Conservation (phyloP, 495 filamentous ascomycete genomes). For the Xylaria sp. region DNA sequence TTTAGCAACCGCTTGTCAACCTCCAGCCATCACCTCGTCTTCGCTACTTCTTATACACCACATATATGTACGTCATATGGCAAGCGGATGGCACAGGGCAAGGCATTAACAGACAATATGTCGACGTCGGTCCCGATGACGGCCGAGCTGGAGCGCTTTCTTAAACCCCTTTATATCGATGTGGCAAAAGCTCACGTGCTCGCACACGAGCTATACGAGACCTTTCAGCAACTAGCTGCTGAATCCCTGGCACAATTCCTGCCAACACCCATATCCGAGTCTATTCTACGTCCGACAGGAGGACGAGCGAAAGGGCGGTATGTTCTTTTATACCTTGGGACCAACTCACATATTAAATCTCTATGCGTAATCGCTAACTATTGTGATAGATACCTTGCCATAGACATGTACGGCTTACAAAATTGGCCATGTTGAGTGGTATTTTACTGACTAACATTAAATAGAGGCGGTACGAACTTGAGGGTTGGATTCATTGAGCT, state of each 20-base stretch:
- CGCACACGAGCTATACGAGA: conserved; percentile 65
- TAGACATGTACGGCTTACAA: conserved; percentile 67
- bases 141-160: conserved; percentile 47
- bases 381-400: conserved; percentile 67
- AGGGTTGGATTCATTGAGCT: conserved; percentile 81
- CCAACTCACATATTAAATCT: not conserved
- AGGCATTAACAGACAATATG: conserved; percentile 12
- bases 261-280: conserved; percentile 76
- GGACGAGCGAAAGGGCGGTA: conserved; percentile 64
- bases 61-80: conserved; percentile 17
- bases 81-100: conserved; percentile 15
- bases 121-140: conserved; percentile 34
- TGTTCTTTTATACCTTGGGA: conserved; percentile 31
- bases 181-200: conserved; percentile 60
- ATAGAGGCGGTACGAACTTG: conserved; percentile 76
- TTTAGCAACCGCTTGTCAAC: not conserved
- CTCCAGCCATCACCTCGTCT: not conserved
- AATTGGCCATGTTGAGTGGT: not conserved
- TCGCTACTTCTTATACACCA: conserved; percentile 1
- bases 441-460: conserved; percentile 20
- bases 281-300: conserved; percentile 64
- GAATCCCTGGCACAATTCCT: conserved; percentile 76
- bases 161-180: conserved; percentile 54
- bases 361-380: conserved; percentile 34
- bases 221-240: conserved; percentile 68